Evolutionary conservation across 2,329 filamentous ascomycete species (phyloP), one percentile per base, ranked within the genome.

Genomic region (Podosphaera xanthii): DNA sequence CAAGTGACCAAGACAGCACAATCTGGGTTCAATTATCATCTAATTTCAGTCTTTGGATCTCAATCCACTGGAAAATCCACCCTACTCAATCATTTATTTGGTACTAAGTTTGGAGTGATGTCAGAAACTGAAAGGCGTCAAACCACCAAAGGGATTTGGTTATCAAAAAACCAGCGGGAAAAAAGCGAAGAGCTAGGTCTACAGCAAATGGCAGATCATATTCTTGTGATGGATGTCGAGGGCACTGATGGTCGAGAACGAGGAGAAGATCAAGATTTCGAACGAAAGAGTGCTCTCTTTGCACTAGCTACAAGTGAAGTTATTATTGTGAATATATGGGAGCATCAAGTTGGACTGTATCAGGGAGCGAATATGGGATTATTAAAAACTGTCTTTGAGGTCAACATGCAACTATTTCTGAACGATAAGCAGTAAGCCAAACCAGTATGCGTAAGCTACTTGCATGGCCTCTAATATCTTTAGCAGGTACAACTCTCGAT

Each of bases 21-120:
- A 62, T 83, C 90, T 63, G 92, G 92, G 69, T 98, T 98, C 80
- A 95, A 97, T 75, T 98, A 98, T 74, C 92, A 98, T 73, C 81
- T 98, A 69, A 96, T 98, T 70, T 96, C 91, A 68, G 92, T 98
- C 68, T 98, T 98, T 71, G 92, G 92, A 50, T 97, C 91, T 60
- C 92, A 98, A 76, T 97, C 92, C 31, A 98, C 92, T 42, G 92
- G 92, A 66, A 98, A 98, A 75, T 97, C 92, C 53, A 98, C 92
- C 4, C 79, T 98, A 53, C 82, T 98, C 64, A 98, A 98, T 75
- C 78, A 91, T 72, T 82, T 98, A 60, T 98, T 98, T 70, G 87
- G 88, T 63, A 98, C 92, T 65, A 79, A 90, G 60, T 98, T 98
- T 74, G 91, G 88, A 65, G 91, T 98, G 70, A 98, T 98, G 92